Conservation (phyloP, 2,329 filamentous ascomycete genomes). For the Aureobasidium uvarum region DNA sequence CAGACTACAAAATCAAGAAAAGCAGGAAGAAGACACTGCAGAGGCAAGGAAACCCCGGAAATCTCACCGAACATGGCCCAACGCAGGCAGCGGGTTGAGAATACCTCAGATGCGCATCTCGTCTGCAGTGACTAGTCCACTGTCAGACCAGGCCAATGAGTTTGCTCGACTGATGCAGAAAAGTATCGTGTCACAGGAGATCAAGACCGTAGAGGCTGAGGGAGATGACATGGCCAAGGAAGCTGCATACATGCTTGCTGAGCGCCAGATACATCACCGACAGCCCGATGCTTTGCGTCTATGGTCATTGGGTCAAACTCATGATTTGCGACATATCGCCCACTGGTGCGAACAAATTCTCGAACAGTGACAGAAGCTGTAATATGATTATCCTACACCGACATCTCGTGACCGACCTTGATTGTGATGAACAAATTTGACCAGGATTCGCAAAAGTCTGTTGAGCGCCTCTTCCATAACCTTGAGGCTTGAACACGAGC, state of each 20-base stretch:
- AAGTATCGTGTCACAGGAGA: conserved; percentile 40
- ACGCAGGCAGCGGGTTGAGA: conserved; percentile 40
- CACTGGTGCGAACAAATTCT: conserved; percentile 30
- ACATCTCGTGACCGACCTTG: background rate
- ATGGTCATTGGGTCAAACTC: conserved; percentile 23
- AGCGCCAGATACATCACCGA: conserved; percentile 26
- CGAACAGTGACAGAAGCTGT: background rate
- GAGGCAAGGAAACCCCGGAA: conserved; percentile 30
- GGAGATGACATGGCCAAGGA: conserved; percentile 25
- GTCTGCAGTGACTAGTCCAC: conserved; percentile 40
- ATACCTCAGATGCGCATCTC: conserved; percentile 46
- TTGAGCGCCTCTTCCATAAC: background rate
- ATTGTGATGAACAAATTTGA: no score
- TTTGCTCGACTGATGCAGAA: conserved; percentile 42
- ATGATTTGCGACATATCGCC: conserved; percentile 21
- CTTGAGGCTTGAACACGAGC: background rate
- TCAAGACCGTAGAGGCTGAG: conserved; percentile 26
- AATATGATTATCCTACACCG: background rate
- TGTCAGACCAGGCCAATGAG: conserved; percentile 45
- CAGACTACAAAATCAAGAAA: background rate
- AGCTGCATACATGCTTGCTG: conserved; percentile 28
- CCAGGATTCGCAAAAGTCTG: background rate
- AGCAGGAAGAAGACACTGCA: background rate
- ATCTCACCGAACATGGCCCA: conserved; percentile 45
- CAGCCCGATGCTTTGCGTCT: conserved; percentile 20